These are phyloP conservation scores for Physcomitrellopsis africana DNA, from an alignment of 225 moss, liverwort and hornwort genomes.

Conservation along the genomic window DNA sequence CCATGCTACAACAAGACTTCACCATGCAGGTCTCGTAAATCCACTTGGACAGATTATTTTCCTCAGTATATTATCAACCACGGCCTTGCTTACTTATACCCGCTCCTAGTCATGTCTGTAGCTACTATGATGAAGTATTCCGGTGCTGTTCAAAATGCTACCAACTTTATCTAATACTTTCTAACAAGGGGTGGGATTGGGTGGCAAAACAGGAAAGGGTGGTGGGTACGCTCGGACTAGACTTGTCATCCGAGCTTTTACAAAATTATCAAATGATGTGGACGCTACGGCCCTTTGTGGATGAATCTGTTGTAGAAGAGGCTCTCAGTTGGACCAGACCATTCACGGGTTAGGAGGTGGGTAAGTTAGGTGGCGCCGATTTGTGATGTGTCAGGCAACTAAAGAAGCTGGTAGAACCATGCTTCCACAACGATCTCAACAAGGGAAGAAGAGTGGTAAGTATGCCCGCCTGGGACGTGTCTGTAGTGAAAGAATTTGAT, in stretches of 20 bases:
- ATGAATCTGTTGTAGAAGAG: constrained; percentile 63
- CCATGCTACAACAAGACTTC: constrained; percentile 78
- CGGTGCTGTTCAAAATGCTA: background rate
- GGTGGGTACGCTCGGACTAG: constrained; percentile 63
- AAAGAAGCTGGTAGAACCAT: constrained; percentile 21
- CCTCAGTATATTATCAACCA: background rate
- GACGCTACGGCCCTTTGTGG: constrained; percentile 76
- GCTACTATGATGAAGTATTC: background rate
- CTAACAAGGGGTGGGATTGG: constrained; percentile 10
- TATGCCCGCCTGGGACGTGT: constrained; percentile 7
- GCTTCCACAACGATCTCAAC: background rate
- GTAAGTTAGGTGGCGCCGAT: background rate
- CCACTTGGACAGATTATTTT: background rate
- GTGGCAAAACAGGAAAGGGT: constrained; percentile 65
- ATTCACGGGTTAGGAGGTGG: constrained; percentile 25
- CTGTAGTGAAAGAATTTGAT: background rate
- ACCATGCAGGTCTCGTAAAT: constrained; percentile 69
- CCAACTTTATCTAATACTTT: background rate
- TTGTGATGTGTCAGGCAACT: constrained; percentile 15
- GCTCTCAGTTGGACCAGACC: constrained; percentile 69
- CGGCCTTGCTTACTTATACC: too few relatives aligned
- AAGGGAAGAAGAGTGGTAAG: constrained; percentile 29
- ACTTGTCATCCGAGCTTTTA: constrained; percentile 58
- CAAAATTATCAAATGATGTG: constrained; percentile 81
- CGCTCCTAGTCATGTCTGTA: background rate